Conservation (phyloP, 202 grass and related monocot species). For the Miscanthus sacchariflorus region DNA sequence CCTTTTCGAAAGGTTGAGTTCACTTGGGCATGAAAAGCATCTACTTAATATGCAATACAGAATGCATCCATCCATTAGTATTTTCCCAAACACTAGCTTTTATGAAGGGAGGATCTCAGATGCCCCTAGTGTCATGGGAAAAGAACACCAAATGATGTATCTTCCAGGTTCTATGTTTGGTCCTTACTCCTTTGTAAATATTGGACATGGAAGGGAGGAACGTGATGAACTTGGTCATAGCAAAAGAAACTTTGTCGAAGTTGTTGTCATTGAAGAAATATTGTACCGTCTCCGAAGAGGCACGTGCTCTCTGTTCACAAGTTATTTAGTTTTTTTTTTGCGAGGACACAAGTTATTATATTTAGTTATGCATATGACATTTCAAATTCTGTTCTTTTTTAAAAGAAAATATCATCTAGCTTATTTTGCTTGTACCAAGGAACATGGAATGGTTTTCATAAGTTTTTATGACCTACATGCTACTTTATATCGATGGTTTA, state of each 20-base stretch:
- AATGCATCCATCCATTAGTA: constrained; percentile 85
- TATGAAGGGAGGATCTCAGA: constrained; percentile 63
- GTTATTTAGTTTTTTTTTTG: neutral
- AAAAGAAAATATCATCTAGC: neutral
- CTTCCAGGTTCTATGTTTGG: constrained; percentile 62
- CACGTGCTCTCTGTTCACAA: constrained; percentile 22
- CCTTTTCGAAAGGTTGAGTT: constrained; percentile 75
- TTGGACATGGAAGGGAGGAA: constrained; percentile 63
- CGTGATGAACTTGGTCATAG: constrained; percentile 53
- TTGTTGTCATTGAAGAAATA: constrained; percentile 57
- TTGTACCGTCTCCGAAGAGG: constrained; percentile 51
- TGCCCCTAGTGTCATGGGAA: constrained; percentile 60
- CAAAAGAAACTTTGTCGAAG: constrained; percentile 66
- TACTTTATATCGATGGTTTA: too few species aligned
- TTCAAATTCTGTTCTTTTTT: neutral
- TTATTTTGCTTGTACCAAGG: constrained; percentile 4
- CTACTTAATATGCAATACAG: constrained; percentile 79
- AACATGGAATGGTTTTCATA: constrained; percentile 1
- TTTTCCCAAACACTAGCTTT: constrained; percentile 69
- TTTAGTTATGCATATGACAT: neutral
- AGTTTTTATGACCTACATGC: too few species aligned
- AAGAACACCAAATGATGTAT: constrained; percentile 48
- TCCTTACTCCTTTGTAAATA: constrained; percentile 77
- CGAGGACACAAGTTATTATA: too few species aligned
- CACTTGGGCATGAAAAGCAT: constrained; percentile 70